Evolutionary conservation across 2,329 filamentous ascomycete species (phyloP).

Genomic region (Ambrosiella cleistominuta): DNA sequence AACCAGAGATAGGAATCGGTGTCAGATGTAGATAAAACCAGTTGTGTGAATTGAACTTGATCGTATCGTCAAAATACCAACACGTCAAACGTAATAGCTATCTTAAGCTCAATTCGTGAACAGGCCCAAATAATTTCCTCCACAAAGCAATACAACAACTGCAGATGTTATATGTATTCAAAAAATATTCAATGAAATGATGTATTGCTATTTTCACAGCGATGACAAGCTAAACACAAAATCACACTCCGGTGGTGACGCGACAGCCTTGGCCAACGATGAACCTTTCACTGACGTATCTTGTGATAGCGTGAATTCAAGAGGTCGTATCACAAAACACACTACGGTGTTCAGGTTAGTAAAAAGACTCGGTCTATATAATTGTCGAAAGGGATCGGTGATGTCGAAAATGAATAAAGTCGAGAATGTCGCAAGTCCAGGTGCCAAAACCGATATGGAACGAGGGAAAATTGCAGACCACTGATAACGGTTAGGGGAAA

Average conservation of each 20-base stretch:
- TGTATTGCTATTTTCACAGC: conserved; percentile 7
- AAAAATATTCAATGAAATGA: conserved; percentile 4
- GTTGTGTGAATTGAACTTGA: conserved; percentile 6
- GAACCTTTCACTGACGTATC: conserved; percentile 11
- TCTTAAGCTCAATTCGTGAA: conserved; percentile 9
- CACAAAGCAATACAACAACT: conserved; percentile 9
- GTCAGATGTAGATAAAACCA: conserved; percentile 6
- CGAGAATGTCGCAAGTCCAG: background rate
- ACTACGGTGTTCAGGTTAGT: conserved; percentile 14
- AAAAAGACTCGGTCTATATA: conserved; percentile 15
- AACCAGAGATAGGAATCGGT: background rate
- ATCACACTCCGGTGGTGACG: background rate
- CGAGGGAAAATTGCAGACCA: background rate
- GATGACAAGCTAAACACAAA: conserved; percentile 5
- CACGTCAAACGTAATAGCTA: conserved; percentile 1
- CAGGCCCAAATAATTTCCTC: conserved; percentile 9
- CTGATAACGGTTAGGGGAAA: background rate
- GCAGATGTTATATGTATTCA: conserved; percentile 6
- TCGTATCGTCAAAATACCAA: background rate
- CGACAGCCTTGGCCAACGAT: background rate
- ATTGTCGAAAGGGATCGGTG: background rate
- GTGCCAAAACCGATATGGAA: background rate
- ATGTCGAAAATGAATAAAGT: background rate
- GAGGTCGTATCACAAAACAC: background rate
- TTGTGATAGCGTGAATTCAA: conserved; percentile 22